Percentiles rank a stretch among this genome's conserved stretches.
Evolutionary conservation across 2,329 filamentous ascomycete species (phyloP).

Genomic region (Nigrograna mackinnonii): DNA sequence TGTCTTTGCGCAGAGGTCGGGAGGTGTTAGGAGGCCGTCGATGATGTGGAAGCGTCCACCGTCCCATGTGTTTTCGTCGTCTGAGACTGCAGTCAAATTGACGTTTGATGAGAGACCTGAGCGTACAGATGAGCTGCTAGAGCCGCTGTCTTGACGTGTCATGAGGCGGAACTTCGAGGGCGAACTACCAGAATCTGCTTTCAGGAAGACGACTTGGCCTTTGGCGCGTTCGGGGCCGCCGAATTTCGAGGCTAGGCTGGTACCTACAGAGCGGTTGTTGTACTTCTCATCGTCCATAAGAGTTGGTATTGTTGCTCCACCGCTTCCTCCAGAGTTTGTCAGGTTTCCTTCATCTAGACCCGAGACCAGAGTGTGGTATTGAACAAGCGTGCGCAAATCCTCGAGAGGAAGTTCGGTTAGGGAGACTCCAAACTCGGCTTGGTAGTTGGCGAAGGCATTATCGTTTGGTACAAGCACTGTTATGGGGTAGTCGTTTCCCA

Average conservation of each 20-base stretch:
- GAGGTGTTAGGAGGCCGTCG: slow-evolving; percentile 18
- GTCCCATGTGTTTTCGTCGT: slow-evolving; percentile 15
- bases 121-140: slow-evolving; percentile 7
- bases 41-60: slow-evolving; percentile 24
- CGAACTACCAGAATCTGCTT: slow-evolving; percentile 5
- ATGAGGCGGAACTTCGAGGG: slow-evolving; percentile 12
- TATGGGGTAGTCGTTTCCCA: slow-evolving; percentile 18
- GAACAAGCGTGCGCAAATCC: slow-evolving; percentile 15
- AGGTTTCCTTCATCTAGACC: slow-evolving; percentile 16
- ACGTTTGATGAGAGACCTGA: slow-evolving; percentile 20
- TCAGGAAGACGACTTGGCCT: slow-evolving; percentile 26
- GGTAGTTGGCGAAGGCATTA: slow-evolving; percentile 19
- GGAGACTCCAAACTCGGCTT: slow-evolving; percentile 6
- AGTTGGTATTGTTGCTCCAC: slow-evolving; percentile 17
- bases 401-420: slow-evolving; percentile 13
- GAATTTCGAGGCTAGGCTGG: slow-evolving; percentile 14
- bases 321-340: slow-evolving; percentile 5
- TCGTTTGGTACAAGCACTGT: slow-evolving; percentile 25
- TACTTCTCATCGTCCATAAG: slow-evolving; percentile 13
- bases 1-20: slow-evolving; percentile 14
- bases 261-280: slow-evolving; percentile 20
- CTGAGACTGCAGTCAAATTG: slow-evolving; percentile 12
- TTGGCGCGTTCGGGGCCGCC: slow-evolving; percentile 12
- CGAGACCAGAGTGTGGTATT: slow-evolving; percentile 22
- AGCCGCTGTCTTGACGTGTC: slow-evolving; percentile 6